Conservation (phyloP, 1,284 basidiomycete genomes). For the Albatrellus sp. region DNA sequence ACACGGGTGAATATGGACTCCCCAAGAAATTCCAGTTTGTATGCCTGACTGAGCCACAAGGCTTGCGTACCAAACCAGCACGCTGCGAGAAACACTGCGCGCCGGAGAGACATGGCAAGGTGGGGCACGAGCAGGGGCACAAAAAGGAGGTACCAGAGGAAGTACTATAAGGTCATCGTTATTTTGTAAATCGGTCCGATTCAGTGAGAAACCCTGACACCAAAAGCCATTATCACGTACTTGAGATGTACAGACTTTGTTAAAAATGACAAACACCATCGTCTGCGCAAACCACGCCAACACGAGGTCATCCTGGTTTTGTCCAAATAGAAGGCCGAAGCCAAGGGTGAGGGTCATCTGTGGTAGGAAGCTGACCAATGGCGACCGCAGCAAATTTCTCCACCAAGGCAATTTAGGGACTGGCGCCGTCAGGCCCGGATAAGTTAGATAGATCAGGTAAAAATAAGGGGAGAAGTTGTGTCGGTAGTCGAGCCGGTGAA, state of each 20-base stretch:
- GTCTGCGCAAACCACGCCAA: conserved; percentile 92
- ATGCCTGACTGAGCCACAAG: conserved; percentile 79
- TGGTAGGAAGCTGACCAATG: conserved; percentile 61
- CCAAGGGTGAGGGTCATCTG: conserved; percentile 61
- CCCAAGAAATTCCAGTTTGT: conserved; percentile 80
- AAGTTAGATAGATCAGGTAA: conserved; percentile 82
- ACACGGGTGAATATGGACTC: conserved; percentile 58
- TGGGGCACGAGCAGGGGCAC: conserved; percentile 73
- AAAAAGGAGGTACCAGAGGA: conserved; percentile 93
- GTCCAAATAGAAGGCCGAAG: conserved; percentile 54
- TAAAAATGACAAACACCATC: conserved; percentile 83
- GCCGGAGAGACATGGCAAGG: conserved; percentile 36
- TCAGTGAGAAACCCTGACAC: not conserved
- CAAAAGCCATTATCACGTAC: conserved; percentile 24
- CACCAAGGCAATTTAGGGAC: conserved; percentile 27
- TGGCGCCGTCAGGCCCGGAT: conserved; percentile 25
- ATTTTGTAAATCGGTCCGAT: not conserved
- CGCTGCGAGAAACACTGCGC: conserved; percentile 29
- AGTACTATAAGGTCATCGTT: conserved; percentile 58
- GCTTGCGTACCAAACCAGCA: conserved; percentile 77
- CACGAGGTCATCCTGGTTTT: conserved; percentile 41
- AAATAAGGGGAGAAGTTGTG: conserved; percentile 99
- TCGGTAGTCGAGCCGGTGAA: conserved; percentile 84
- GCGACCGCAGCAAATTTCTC: conserved; percentile 39
- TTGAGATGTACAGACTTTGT: conserved; percentile 98